Base-by-base conservation (phyloP, 1,139 yeast genomes). In the Diutina pseudorugosa region DNA sequence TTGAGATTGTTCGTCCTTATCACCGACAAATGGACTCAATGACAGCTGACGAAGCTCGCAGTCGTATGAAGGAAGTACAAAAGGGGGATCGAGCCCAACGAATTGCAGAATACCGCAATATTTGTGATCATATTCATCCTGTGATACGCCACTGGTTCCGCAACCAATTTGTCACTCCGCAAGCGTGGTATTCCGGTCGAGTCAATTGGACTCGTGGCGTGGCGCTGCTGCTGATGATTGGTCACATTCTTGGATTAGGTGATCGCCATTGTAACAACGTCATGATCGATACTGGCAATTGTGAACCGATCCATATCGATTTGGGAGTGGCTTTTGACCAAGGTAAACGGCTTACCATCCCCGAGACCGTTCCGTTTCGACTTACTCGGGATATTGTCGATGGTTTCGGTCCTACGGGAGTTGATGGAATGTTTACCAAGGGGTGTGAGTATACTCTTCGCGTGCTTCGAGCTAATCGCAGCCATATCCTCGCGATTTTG, bases 251-350 rank as follows among this genome's bases (percentile, higher is more conserved):
- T 36, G 99, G 99, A 0, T 73, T 94, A 12, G 99, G 99, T 2
- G 99, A 94, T 64, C 73, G 99, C 25, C 99, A 94, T 66, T 80
- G 95, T 62, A 89, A 89, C 64, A 94, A 94, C 63, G 85, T 94
- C 47, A 67, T 94, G 54, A 63, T 94, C n/a, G 98, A 94, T 63
- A 73, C 75, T 52, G 63, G 63, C 16, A 76, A 87, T 0, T 98
- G 98, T 0, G 97, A 91, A 59, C 95, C 96, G 0, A 83, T 94
- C 30, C 98, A 94, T 65, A 94, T 94, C 60, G 99, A 94, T 65
- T 71, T 94, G 41, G 99, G 98, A 0, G 93, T 93, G 53, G 95
- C 98, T 0, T 94, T 94, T 69, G 98, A 94, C 62, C 91, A 85
- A 61, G 98, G 98, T 0, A 83, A 80, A 59, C 67, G 82, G 16